Conservation (phyloP, 371 early-diverging fungal species). For the Haplosporangium sp. region DNA sequence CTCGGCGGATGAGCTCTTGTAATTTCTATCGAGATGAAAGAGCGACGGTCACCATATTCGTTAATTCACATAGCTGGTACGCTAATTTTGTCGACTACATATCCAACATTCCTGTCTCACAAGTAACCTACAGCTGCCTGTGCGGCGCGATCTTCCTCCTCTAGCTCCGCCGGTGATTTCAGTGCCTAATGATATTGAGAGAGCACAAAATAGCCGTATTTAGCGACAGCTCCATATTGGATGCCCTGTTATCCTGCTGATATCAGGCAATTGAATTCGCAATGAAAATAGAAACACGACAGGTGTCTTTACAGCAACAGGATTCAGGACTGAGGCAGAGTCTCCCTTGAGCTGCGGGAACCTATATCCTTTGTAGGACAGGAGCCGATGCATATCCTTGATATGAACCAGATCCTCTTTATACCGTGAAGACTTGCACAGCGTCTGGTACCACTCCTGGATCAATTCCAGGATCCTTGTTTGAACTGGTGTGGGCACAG, state of each 20-base stretch:
- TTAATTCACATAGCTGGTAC: too few relatives aligned
- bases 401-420: slow-evolving; percentile 92
- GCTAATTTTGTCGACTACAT: too few relatives aligned
- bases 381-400: slow-evolving; percentile 90
- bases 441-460: slow-evolving; percentile 91
- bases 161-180: slow-evolving; percentile 91
- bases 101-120: not conserved
- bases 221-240: too few relatives aligned
- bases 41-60: too few relatives aligned
- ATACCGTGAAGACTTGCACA: slow-evolving; percentile 84
- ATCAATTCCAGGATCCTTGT: slow-evolving; percentile 90
- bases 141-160: slow-evolving; percentile 90
- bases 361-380: slow-evolving; percentile 88
- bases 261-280: too few relatives aligned
- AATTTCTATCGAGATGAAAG: slow-evolving; percentile 73
- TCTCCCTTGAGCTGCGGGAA: slow-evolving; percentile 85
- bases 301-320: slow-evolving; percentile 60
- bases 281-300: not conserved
- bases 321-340: slow-evolving; percentile 72
- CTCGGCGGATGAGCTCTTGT: slow-evolving; percentile 95
- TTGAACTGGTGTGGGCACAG: slow-evolving; percentile 72
- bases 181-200: slow-evolving; percentile 65
- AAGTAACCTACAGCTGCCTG: slow-evolving; percentile 79
- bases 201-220: too few relatives aligned
- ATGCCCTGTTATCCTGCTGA: too few relatives aligned